phyloP scores from a whole-genome alignment of 2,329 filamentous ascomycete genomes.

The Trichoderma arundinaceum region DNA sequence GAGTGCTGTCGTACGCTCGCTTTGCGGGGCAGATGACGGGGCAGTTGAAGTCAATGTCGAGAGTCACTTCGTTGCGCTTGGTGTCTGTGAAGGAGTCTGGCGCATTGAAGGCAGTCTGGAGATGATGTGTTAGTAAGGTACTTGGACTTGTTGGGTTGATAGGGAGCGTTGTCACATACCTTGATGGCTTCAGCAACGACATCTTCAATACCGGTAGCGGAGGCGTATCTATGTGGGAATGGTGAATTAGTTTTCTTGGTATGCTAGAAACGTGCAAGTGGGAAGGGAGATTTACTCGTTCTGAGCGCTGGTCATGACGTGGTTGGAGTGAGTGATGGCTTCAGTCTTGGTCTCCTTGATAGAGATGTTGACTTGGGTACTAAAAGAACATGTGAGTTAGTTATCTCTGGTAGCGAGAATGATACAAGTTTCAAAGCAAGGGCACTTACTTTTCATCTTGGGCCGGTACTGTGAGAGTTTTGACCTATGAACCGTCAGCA shows the following conservation, averaged over 20 bases:
- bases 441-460: slow-evolving; percentile 21
- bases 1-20: slow-evolving; percentile 15
- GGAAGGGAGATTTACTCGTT: slow-evolving; percentile 11
- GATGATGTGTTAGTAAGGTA: neutral
- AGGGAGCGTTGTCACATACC: neutral
- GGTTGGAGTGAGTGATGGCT: slow-evolving; percentile 22
- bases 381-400: neutral
- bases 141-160: neutral
- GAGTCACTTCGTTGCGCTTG: slow-evolving; percentile 24
- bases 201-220: slow-evolving; percentile 17
- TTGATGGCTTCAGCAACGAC: slow-evolving; percentile 9
- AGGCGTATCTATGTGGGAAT: slow-evolving; percentile 5
- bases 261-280: neutral
- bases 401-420: neutral
- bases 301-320: slow-evolving; percentile 25
- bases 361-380: slow-evolving; percentile 27
- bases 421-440: neutral
- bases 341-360: slow-evolving; percentile 27
- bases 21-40: slow-evolving; percentile 26
- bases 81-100: slow-evolving; percentile 21
- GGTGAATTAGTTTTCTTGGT: slow-evolving; percentile 9
- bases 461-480: slow-evolving; percentile 23
- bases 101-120: slow-evolving; percentile 10
- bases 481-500: slow-evolving; percentile 10
- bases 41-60: slow-evolving; percentile 22